Evolutionary conservation across 768 basidiomycete genomes (phyloP), one percentile per base, ranked within the genome.

Genomic region (Termitomyces sp.): DNA sequence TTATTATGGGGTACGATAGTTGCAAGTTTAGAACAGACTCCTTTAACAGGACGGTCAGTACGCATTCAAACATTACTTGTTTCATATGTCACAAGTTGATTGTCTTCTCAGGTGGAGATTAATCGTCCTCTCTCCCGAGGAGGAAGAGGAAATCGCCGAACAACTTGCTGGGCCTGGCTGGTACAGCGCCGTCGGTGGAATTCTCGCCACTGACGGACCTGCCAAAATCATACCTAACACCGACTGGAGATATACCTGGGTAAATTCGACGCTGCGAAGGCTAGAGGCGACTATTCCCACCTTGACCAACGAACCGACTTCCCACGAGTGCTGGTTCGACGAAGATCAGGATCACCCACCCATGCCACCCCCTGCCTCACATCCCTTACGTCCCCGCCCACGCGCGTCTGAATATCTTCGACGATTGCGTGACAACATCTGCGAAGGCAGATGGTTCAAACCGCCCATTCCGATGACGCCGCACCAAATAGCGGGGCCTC

Each of bases 181-280:
- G 95, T 93, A 89, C 71, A 76, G 80, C 61, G 88, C 92, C 39
- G 89, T 98, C 20, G 80, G 82, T 39, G 85, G 90, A 41, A 91
- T 96, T 47, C 80, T 98, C 13, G 78, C 87, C 7, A 69, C 81
- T 59, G 81, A 89, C 60, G 85, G 83, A 6, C 72, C 84, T 52
- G 82, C 84, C 4, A 76, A 76, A 45, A 78, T 91, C 39, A 78
- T 98, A 54, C 83, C 90, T 36, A 70, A 79, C 1, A 80, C 77
- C 27, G 96, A 99, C 73, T 98, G 96, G 96, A 83, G 95, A 58
- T 89, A 91, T 68, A 67, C 75, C 20, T 98, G 96, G 95, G 93
- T 96, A 12, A 80, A 82, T 55, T 80, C 85, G 20, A 93, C 91
- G 2, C 75, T 98, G 22, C 84, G 89, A 18, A 78, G 78, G 56